These are phyloP conservation scores for Rosa persica DNA, from an alignment of 306 rosid genomes.

Conservation along the genomic window DNA sequence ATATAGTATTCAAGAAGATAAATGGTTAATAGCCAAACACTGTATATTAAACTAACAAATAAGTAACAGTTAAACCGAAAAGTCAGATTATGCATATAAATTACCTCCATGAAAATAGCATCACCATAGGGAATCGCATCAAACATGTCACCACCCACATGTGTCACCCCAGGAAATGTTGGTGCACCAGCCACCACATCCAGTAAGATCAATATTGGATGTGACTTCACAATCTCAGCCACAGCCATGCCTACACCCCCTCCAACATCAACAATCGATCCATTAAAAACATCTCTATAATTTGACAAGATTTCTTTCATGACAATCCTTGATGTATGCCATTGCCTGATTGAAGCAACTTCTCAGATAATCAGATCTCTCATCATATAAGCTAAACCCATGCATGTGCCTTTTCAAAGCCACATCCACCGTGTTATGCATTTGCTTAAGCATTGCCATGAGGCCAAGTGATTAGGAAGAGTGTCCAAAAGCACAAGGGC, in stretches of 20 bases:
- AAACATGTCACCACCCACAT: slow-evolving; percentile 35
- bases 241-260: slow-evolving; percentile 22
- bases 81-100: too few relatives aligned
- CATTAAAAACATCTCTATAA: slow-evolving; percentile 27
- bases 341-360: slow-evolving; percentile 25
- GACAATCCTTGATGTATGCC: slow-evolving; percentile 21
- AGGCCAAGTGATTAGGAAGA: slow-evolving; percentile 20
- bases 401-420: slow-evolving; percentile 36
- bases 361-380: slow-evolving; percentile 11
- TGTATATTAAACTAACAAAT: too few relatives aligned
- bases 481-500: slow-evolving; percentile 18
- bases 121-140: slow-evolving; percentile 26
- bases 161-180: slow-evolving; percentile 16
- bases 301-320: slow-evolving; percentile 15
- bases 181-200: slow-evolving; percentile 25
- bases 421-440: slow-evolving; percentile 32
- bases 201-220: slow-evolving; percentile 35
- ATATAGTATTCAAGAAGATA: too few relatives aligned
- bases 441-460: slow-evolving; percentile 33
- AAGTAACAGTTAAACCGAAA: too few relatives aligned
- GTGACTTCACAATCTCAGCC: slow-evolving; percentile 25
- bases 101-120: slow-evolving; percentile 28
- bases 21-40: too few relatives aligned
- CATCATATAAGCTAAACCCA: slow-evolving; percentile 32
- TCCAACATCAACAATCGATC: slow-evolving; percentile 25